phyloP scores from a whole-genome alignment of 129 eudicot genomes.

The Sambucus nigra region DNA sequence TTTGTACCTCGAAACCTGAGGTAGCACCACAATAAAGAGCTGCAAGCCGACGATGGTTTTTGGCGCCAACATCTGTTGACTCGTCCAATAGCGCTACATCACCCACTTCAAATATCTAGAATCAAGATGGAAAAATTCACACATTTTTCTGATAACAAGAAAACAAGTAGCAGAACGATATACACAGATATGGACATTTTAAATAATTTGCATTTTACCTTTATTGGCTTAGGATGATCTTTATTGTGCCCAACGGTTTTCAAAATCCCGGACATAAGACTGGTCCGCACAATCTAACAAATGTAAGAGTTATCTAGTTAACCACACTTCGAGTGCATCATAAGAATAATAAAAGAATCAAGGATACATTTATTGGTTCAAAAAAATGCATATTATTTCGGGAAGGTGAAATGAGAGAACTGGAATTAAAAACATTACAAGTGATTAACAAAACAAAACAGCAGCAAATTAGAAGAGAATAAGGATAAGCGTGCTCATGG shows the following conservation, averaged over 20 bases:
- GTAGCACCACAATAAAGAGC: constrained; percentile 90
- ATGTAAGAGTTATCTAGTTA: constrained; percentile 2
- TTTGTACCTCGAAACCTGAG: constrained; percentile 70
- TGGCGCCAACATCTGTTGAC: constrained; percentile 76
- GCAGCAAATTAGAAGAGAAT: no score
- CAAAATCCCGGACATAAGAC: constrained; percentile 87
- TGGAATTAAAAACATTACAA: no score
- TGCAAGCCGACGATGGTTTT: constrained; percentile 69
- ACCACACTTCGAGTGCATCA: background rate
- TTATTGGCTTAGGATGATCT: constrained; percentile 95
- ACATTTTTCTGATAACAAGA: background rate
- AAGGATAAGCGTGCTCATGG: no score
- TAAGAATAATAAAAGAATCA: background rate
- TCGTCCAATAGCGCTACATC: constrained; percentile 56
- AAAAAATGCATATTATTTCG: no score
- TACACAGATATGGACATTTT: constrained; percentile 3
- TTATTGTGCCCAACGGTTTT: constrained; percentile 83
- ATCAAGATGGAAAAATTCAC: background rate
- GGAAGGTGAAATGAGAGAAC: no score
- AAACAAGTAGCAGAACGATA: background rate
- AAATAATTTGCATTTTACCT: constrained; percentile 28
- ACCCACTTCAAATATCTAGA: constrained; percentile 91
- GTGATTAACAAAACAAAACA: no score
- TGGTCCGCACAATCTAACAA: constrained; percentile 63
- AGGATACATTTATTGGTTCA: constrained; percentile 1